These are phyloP conservation scores for Pleurotus salmoneostramineus DNA, from an alignment of 768 basidiomycete species.

Conservation along the genomic window DNA sequence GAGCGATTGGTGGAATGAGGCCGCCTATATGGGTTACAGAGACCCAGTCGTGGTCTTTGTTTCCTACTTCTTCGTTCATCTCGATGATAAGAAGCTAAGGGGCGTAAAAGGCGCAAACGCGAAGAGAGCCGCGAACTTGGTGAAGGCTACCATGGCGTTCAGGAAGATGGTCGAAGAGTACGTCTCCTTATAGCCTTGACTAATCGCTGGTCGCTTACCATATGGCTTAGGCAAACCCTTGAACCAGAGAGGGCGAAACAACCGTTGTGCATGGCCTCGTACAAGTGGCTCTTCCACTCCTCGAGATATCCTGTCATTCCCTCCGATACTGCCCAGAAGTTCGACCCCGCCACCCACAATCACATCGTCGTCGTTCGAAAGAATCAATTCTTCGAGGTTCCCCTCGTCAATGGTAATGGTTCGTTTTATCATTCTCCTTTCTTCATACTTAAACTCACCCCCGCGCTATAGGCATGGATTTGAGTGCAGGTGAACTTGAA, in stretches of 20 bases:
- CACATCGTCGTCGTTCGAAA: constrained; percentile 90
- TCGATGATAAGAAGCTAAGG: constrained; percentile 52
- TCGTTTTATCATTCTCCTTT: constrained; percentile 18
- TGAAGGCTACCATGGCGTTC: constrained; percentile 87
- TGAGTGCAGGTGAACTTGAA: constrained; percentile 82
- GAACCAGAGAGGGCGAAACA: constrained; percentile 83
- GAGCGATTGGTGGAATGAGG: constrained; percentile 98
- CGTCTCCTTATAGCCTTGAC: constrained; percentile 14
- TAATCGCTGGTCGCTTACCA: background rate
- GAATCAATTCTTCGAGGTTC: constrained; percentile 86
- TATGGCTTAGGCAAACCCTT: constrained; percentile 52
- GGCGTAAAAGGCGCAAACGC: constrained; percentile 37
- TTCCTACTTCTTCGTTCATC: constrained; percentile 93
- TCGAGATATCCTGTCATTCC: constrained; percentile 84
- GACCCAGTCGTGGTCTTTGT: constrained; percentile 91
- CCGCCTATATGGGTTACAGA: constrained; percentile 81
- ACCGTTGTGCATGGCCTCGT: constrained; percentile 90
- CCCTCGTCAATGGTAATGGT: constrained; percentile 61
- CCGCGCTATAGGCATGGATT: constrained; percentile 33
- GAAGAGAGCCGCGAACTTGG: constrained; percentile 72
- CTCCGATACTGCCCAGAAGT: constrained; percentile 80
- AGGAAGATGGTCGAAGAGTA: constrained; percentile 80
- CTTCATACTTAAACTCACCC: background rate
- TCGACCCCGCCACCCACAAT: constrained; percentile 68
- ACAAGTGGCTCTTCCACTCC: constrained; percentile 96